Base-by-base conservation (phyloP, 257 asterid species). In the Plantago elongata region DNA sequence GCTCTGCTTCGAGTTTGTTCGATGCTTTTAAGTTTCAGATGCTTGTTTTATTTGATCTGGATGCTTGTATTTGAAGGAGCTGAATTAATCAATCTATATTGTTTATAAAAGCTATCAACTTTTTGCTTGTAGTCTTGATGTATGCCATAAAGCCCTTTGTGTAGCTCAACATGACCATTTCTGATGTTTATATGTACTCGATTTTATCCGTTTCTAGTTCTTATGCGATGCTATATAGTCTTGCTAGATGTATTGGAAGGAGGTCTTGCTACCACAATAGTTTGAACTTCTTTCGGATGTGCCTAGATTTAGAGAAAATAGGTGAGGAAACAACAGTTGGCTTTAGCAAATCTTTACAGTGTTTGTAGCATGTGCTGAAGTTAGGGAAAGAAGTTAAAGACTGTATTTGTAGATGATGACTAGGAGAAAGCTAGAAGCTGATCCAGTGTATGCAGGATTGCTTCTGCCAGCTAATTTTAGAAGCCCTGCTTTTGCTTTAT, bases 21-120 rank as follows among this genome's bases (percentile, higher is more conserved):
- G 27, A 2, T 22, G 27, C 27, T 50, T 61, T 34, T 51, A 58
- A 12, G 3, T 58, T 50, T 55, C n/a, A 14, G 56, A 59, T 73
- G 64, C 37, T 56, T 51, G 6, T 62, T n/a, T 10, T 61, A 14
- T 13, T 51, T 45, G 30, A 14, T 42, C 47, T 17, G 9, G 22
- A 46, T 68, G n/a, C 54, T 17, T 50, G 57, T 57, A 12, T 42
- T 22, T 22, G 27, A 22, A 34, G 40, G 8, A 34, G 40, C 5
- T 3, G 40, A 34, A 5, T 34, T 34, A 34, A 34, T 5, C 40
- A 34, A 34, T 34, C 40, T 34, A 3, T 34, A 34, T 3, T 34
- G 8, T 7, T 34, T 34, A 22, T 22, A 22, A 22, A 22, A 22
- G 27, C 40, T 34, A 7, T 34, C 4, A 3, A 22, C 27, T 22